A percentile compares a stretch with the other conserved stretches of the same genome.
Conservation (phyloP, 139 green algal species). For the Coccomyxa sp. region DNA sequence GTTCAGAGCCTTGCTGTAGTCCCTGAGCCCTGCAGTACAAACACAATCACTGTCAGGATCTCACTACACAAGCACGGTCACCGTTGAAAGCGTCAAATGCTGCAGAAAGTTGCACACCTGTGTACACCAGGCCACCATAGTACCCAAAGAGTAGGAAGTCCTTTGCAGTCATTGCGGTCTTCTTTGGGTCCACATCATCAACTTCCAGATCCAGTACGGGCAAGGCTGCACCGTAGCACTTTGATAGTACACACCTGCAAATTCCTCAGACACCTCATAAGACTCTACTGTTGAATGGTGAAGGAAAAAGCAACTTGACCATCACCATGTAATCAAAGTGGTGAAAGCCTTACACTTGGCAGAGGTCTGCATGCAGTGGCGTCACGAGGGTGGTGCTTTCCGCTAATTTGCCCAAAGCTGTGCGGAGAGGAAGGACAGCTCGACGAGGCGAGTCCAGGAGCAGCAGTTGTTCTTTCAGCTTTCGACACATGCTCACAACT, state of each 20-base stretch:
- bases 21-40: conserved; percentile 52
- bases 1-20: conserved; percentile 62
- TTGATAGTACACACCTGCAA: neutral
- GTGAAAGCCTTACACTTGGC: conserved; percentile 52
- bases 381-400: conserved; percentile 60
- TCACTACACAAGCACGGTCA: neutral
- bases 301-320: neutral
- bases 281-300: neutral
- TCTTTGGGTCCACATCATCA: conserved; percentile 66
- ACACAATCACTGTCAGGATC: neutral
- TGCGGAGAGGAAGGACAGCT: conserved; percentile 57
- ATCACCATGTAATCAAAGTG: neutral
- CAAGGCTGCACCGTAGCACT: conserved; percentile 25
- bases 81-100: neutral
- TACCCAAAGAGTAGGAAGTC: conserved; percentile 94
- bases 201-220: conserved; percentile 61
- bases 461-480: conserved; percentile 50
- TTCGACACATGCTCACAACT: conserved; percentile 54
- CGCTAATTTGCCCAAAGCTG: conserved; percentile 54
- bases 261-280: neutral
- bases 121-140: conserved; percentile 82
- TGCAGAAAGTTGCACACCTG: conserved; percentile 33
- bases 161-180: conserved; percentile 49
- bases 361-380: conserved; percentile 77
- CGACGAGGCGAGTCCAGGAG: conserved; percentile 20